phyloP scores from a whole-genome alignment of 2,329 filamentous ascomycete species.

The Dactylonectria estremocensis region DNA sequence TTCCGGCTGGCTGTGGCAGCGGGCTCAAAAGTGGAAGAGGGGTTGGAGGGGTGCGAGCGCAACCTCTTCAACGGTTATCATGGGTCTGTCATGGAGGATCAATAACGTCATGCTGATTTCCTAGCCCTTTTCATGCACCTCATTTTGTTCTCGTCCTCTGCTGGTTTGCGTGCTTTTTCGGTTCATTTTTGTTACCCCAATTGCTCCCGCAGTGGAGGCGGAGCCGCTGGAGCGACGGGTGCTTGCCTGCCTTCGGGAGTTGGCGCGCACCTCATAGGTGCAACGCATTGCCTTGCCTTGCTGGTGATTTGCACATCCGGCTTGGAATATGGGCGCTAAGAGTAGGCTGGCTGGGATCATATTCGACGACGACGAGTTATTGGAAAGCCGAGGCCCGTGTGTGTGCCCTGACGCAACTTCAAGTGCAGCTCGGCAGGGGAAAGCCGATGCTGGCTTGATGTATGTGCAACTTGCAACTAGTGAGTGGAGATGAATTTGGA shows the following conservation, averaged over 20 bases:
- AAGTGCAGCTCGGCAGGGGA: neutral
- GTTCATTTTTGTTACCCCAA: neutral
- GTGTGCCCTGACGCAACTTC: neutral
- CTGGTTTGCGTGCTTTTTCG: neutral
- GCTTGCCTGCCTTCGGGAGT: constrained; percentile 11
- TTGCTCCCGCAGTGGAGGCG: neutral
- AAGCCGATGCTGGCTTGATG: neutral
- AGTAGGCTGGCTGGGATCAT: neutral
- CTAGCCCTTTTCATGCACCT: neutral
- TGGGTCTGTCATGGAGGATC: neutral
- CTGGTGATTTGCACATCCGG: constrained; percentile 2
- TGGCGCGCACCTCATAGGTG: neutral
- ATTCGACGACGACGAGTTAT: neutral
- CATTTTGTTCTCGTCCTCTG: neutral
- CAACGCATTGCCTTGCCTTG: neutral
- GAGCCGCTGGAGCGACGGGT: neutral
- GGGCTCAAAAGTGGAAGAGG: neutral
- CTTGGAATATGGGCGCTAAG: neutral
- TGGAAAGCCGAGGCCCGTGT: neutral
- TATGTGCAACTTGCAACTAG: neutral
- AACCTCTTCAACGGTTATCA: neutral
- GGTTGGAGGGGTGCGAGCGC: neutral
- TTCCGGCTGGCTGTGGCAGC: neutral
- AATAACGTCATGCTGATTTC: constrained; percentile 1
- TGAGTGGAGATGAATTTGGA: neutral